Base-by-base conservation (phyloP, 768 basidiomycete species). In the Galerina marginata region DNA sequence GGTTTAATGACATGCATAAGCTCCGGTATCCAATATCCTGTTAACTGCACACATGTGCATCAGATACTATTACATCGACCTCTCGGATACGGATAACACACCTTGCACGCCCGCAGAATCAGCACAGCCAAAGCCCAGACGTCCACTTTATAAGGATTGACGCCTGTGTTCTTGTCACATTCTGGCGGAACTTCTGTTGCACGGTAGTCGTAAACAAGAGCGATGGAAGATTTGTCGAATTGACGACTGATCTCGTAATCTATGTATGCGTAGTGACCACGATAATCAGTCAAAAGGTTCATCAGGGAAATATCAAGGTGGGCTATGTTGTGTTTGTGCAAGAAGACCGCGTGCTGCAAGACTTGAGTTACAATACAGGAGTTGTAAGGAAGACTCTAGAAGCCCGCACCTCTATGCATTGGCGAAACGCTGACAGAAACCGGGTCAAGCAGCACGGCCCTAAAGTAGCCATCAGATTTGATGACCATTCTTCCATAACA, bases 401-500 rank as follows among this genome's bases (percentile, higher is more conserved):
- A 26, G 11, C 45, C 26, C 51, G 10, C 63, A 88, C 91, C 77
- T 92, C 88, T 39, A 92, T 85, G 62, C 85, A 88, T 68, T 91
- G 89, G 20, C 83, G 83, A 50, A 92, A 65, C 12, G 82, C 82
- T 4, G 75, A 76, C 25, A 92, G 71, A 65, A 90, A 89, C 12
- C 77, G 72, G 43, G 73, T 73, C 51, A 87, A 69, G 63, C 78
- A 84, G 67, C 80, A 82, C 6, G 87, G 86, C 25, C 77, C 72
- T 38, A 77, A 75, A 59, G 76, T 77, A 12, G 80, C 74, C 23
- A 88, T 77, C 20, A 91, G 74, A 56, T 87, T 82, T 10, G 89
- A 78, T 12, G 86, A 87, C 91, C 91, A 92, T 72, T 90, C 83
- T 68, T 92, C 91, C 89, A 91, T 91, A 25, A 92, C 85, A 57